phyloP scores from a whole-genome alignment of 2,329 filamentous ascomycete genomes.

The Colletotrichum sp. region DNA sequence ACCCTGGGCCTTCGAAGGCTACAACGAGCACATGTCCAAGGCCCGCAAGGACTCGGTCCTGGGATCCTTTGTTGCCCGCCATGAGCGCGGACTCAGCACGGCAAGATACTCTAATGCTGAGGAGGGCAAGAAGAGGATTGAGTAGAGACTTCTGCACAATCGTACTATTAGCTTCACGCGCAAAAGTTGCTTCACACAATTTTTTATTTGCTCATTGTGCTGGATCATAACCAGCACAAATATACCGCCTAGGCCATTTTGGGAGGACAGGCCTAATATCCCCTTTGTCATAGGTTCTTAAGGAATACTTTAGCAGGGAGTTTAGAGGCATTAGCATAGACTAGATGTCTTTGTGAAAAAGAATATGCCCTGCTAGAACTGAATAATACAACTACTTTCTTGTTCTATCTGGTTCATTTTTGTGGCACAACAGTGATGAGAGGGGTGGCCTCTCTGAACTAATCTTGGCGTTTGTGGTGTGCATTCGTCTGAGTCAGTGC shows the following conservation, averaged over 20 bases:
- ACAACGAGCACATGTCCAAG: slow-evolving; percentile 83
- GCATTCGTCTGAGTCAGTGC: no score
- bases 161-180: neutral
- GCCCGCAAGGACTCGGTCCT: slow-evolving; percentile 84
- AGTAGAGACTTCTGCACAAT: slow-evolving; percentile 51
- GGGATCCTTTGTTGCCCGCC: slow-evolving; percentile 73
- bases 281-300: neutral
- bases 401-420: neutral
- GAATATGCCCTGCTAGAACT: neutral
- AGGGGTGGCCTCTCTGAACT: neutral
- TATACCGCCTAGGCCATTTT: neutral
- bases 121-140: slow-evolving; percentile 98
- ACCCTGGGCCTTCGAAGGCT: slow-evolving; percentile 84
- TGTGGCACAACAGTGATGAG: neutral
- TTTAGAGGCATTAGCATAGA: neutral
- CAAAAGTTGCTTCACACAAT: neutral
- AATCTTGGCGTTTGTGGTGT: neutral
- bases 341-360: neutral
- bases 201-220: neutral
- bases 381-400: neutral
- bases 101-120: slow-evolving; percentile 84
- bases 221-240: neutral
- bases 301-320: neutral
- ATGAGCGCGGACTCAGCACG: slow-evolving; percentile 85
- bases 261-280: neutral